Evolutionary conservation across 768 basidiomycete species (phyloP).

Genomic region (Coprinopsis marcescibilis): DNA sequence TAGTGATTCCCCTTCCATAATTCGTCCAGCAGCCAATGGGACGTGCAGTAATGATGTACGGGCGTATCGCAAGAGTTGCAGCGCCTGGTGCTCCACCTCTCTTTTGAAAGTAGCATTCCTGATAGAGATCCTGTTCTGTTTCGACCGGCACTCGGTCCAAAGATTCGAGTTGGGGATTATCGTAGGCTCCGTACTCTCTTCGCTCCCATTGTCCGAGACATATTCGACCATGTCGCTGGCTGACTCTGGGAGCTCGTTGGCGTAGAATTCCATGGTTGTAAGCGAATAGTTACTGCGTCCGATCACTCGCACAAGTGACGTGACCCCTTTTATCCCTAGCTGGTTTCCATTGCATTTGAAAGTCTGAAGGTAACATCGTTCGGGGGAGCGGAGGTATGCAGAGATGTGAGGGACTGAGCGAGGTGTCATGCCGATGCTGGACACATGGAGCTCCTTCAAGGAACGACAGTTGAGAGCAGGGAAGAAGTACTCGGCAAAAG

Average conservation of each 20-base stretch:
- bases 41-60: constrained; percentile 44
- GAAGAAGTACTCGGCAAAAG: constrained; percentile 45
- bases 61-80: constrained; percentile 44
- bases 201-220: constrained; percentile 21
- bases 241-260: constrained; percentile 33
- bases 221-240: constrained; percentile 16
- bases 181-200: too few relatives aligned
- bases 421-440: constrained; percentile 42
- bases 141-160: constrained; percentile 28
- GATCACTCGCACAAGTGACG: constrained; percentile 40
- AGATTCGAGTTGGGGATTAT: constrained; percentile 8
- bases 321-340: constrained; percentile 40
- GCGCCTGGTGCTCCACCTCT: constrained; percentile 38
- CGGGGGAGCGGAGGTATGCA: constrained; percentile 43
- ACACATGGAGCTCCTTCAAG: constrained; percentile 52
- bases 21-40: not conserved
- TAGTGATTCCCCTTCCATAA: not conserved
- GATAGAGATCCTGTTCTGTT: constrained; percentile 25
- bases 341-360: constrained; percentile 53
- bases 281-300: constrained; percentile 42
- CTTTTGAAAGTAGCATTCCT: constrained; percentile 40
- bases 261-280: constrained; percentile 42
- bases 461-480: constrained; percentile 40
- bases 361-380: constrained; percentile 40
- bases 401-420: constrained; percentile 35